phyloP scores from a whole-genome alignment of 208 protist species.

The Crithidia fasciculata region DNA sequence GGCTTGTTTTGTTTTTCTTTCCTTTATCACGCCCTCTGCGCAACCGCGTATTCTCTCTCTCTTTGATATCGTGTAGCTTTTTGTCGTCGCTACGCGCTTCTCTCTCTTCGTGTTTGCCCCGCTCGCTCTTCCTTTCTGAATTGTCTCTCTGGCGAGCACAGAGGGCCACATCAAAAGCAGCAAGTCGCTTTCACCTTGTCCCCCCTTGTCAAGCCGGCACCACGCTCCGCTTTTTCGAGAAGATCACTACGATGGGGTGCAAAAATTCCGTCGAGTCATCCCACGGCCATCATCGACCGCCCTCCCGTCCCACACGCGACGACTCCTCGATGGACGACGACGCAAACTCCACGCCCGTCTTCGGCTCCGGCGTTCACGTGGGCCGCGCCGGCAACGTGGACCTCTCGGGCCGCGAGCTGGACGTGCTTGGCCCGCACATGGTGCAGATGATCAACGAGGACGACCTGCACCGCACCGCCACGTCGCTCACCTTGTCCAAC shows the following conservation, averaged over 20 bases:
- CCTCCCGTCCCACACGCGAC: constrained; percentile 8
- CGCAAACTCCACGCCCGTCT: constrained; percentile 33
- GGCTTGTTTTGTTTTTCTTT: too few species aligned
- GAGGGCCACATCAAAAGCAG: too few species aligned
- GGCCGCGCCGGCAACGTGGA: constrained; percentile 85
- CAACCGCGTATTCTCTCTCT: too few species aligned
- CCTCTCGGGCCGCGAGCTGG: constrained; percentile 68
- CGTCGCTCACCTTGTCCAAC: constrained; percentile 71
- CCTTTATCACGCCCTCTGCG: too few species aligned
- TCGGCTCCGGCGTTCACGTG: constrained; percentile 83
- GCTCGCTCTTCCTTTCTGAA: too few species aligned
- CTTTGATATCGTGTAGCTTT: too few species aligned
- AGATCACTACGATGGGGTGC: constrained; percentile 32
- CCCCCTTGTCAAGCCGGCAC: not conserved
- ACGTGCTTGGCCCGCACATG: constrained; percentile 59
- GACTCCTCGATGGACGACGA: constrained; percentile 27
- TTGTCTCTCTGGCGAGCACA: too few species aligned
- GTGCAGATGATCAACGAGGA: constrained; percentile 75
- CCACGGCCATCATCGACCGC: not conserved
- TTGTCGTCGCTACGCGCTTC: too few species aligned
- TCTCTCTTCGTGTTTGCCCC: too few species aligned
- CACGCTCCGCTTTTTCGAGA: constrained; percentile 3
- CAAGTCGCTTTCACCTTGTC: not conserved
- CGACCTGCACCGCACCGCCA: constrained; percentile 68
- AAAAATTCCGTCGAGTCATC: constrained; percentile 22